Percentiles rank a stretch among this genome's conserved stretches.
Evolutionary conservation across 768 basidiomycete genomes (phyloP).

Genomic region (Chalciporus piperatus): DNA sequence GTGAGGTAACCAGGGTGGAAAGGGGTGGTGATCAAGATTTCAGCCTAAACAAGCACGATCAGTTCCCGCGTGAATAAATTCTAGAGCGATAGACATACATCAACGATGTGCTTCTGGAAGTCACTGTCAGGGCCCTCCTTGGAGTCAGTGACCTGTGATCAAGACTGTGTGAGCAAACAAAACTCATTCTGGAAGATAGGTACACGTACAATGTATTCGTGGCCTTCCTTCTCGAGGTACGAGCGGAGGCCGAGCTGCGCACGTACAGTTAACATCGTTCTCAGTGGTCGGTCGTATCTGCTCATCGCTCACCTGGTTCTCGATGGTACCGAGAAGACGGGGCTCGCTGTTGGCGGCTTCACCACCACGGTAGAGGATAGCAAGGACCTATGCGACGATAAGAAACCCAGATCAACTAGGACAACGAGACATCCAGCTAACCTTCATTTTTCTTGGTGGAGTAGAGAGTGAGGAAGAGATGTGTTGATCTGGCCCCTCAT

Average conservation of each 20-base stretch:
- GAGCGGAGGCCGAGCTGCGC: slow-evolving; percentile 65
- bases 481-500: not conserved
- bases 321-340: slow-evolving; percentile 74
- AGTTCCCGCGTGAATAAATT: slow-evolving; percentile 10
- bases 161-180: slow-evolving; percentile 2
- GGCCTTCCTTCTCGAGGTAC: slow-evolving; percentile 69
- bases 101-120: slow-evolving; percentile 80
- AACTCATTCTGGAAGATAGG: not conserved
- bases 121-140: slow-evolving; percentile 81
- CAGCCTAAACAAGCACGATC: slow-evolving; percentile 46
- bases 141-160: slow-evolving; percentile 63
- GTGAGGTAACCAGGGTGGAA: slow-evolving; percentile 89
- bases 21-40: slow-evolving; percentile 79
- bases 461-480: slow-evolving; percentile 11
- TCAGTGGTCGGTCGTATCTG: not conserved
- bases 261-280: not conserved
- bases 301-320: slow-evolving; percentile 58
- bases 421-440: slow-evolving; percentile 6
- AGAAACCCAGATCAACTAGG: not conserved
- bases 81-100: slow-evolving; percentile 45
- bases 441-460: slow-evolving; percentile 40
- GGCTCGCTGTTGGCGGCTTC: slow-evolving; percentile 65
- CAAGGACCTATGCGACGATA: slow-evolving; percentile 50
- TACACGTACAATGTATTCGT: slow-evolving; percentile 63
- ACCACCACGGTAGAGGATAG: slow-evolving; percentile 70